Percentiles rank a stretch among this genome's conserved stretches.
phyloP scores from a whole-genome alignment of 179 eudicot species.

The Dionaea muscipula region DNA sequence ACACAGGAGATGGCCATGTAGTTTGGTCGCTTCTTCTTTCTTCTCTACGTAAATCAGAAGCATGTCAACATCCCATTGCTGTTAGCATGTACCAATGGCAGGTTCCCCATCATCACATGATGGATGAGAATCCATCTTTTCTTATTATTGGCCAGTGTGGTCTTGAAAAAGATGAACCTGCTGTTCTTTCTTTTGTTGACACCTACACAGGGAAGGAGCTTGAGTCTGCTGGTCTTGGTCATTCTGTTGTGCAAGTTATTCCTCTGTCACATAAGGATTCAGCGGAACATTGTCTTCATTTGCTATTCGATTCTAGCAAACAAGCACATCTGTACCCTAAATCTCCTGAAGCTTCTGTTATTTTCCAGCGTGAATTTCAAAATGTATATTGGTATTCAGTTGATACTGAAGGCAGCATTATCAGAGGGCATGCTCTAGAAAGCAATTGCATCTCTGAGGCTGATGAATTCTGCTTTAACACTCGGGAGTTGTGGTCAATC shows the following conservation, averaged over 20 bases:
- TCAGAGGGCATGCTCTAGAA: slow-evolving; percentile 67
- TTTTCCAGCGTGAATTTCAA: slow-evolving; percentile 51
- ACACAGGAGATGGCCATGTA: slow-evolving; percentile 91
- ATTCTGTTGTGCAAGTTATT: slow-evolving; percentile 71
- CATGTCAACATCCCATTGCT: slow-evolving; percentile 54
- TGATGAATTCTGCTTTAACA: slow-evolving; percentile 61
- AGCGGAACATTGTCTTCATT: slow-evolving; percentile 74
- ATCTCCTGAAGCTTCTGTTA: slow-evolving; percentile 58
- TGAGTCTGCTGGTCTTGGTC: slow-evolving; percentile 28
- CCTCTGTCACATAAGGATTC: slow-evolving; percentile 84
- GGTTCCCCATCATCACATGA: slow-evolving; percentile 92
- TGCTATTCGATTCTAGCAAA: slow-evolving; percentile 49
- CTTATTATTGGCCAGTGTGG: slow-evolving; percentile 88
- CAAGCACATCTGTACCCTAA: slow-evolving; percentile 70
- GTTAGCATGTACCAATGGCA: slow-evolving; percentile 82
- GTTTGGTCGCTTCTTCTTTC: slow-evolving; percentile 76
- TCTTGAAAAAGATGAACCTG: slow-evolving; percentile 39
- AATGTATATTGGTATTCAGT: slow-evolving; percentile 91
- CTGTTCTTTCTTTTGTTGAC: slow-evolving; percentile 72
- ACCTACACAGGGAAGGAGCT: slow-evolving; percentile 67
- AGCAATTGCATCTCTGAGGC: slow-evolving; percentile 37
- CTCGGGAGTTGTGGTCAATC: slow-evolving; percentile 75
- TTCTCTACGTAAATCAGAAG: slow-evolving; percentile 55
- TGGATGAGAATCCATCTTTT: slow-evolving; percentile 88
- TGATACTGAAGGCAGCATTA: slow-evolving; percentile 51